phyloP scores from a whole-genome alignment of 108 stramenopile genomes.

The Skeletonema marinoi region DNA sequence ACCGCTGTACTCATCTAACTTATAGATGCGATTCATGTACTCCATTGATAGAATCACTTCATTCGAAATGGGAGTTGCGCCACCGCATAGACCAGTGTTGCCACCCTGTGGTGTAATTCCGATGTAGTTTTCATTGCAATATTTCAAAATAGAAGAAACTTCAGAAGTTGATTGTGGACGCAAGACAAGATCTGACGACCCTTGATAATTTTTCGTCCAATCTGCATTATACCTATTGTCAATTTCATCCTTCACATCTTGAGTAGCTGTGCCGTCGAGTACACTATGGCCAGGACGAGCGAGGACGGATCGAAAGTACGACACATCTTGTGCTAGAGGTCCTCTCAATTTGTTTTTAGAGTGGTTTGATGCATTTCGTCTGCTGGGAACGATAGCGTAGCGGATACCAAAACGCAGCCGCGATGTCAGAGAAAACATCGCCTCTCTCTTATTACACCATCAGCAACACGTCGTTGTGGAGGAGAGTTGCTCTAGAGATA shows the following conservation, averaged over 20 bases:
- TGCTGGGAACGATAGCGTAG: background rate
- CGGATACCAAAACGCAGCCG: background rate
- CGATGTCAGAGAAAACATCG: background rate
- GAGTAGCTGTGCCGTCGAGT: background rate
- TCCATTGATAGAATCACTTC: slow-evolving; percentile 89
- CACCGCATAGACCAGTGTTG: slow-evolving; percentile 96
- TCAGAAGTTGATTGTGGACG: slow-evolving; percentile 65
- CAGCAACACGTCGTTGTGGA: too few species aligned
- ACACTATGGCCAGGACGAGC: slow-evolving; percentile 22
- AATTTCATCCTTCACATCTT: slow-evolving; percentile 7
- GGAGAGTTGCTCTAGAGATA: too few species aligned
- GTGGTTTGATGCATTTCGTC: background rate
- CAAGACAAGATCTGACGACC: slow-evolving; percentile 59
- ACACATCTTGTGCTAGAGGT: slow-evolving; percentile 20
- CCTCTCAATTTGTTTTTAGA: background rate
- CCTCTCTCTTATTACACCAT: background rate
- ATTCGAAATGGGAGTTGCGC: slow-evolving; percentile 68
- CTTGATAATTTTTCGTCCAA: slow-evolving; percentile 66
- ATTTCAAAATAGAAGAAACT: slow-evolving; percentile 83
- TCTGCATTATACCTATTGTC: slow-evolving; percentile 55
- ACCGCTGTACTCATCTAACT: slow-evolving; percentile 68
- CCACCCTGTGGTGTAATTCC: slow-evolving; percentile 94
- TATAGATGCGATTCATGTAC: slow-evolving; percentile 72
- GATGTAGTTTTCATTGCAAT: slow-evolving; percentile 77
- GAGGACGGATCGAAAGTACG: slow-evolving; percentile 44